Percentiles rank a stretch among this genome's conserved stretches.
Conservation (phyloP, 805 yeast genomes). For the Spencermartinsiella europaea region DNA sequence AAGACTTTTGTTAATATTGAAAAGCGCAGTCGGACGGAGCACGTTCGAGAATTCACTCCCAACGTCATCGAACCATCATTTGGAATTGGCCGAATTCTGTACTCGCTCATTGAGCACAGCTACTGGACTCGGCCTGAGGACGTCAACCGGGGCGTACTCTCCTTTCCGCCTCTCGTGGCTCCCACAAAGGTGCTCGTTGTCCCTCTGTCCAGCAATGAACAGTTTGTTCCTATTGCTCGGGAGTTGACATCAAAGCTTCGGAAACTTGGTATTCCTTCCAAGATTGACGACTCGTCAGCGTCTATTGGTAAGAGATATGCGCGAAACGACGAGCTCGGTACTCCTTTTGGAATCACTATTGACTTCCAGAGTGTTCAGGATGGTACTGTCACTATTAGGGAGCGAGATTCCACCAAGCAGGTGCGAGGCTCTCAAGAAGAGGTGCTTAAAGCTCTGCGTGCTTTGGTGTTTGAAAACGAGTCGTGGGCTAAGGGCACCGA, state of each 20-base stretch:
- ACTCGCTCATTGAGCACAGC: conserved; percentile 86
- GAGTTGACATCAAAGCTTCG: conserved; percentile 68
- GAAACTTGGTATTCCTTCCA: conserved; percentile 80
- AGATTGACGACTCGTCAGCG: conserved; percentile 94
- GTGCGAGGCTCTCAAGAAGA: conserved; percentile 85
- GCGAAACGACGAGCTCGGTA: conserved; percentile 97
- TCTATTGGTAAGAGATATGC: conserved; percentile 98
- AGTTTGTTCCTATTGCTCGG: conserved; percentile 68
- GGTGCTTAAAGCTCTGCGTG: conserved; percentile 63
- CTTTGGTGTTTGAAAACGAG: conserved; percentile 65
- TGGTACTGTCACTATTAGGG: conserved; percentile 87
- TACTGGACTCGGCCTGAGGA: conserved; percentile 95
- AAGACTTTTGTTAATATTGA: conserved; percentile 66
- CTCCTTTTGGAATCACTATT: conserved; percentile 96
- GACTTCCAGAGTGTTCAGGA: conserved; percentile 91
- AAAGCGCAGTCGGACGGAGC: conserved; percentile 76
- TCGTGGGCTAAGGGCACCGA: conserved; percentile 86
- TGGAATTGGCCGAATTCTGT: conserved; percentile 96
- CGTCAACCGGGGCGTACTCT: conserved; percentile 79
- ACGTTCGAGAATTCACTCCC: conserved; percentile 92
- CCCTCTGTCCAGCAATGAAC: conserved; percentile 83
- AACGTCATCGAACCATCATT: conserved; percentile 98
- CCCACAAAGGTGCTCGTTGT: conserved; percentile 96
- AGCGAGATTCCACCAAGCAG: conserved; percentile 94
- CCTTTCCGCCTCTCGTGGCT: conserved; percentile 92